A percentile compares a stretch with the other conserved stretches of the same genome.
Evolutionary conservation across 1,284 basidiomycete species (phyloP).

Genomic region (Ganoderma multipileum): DNA sequence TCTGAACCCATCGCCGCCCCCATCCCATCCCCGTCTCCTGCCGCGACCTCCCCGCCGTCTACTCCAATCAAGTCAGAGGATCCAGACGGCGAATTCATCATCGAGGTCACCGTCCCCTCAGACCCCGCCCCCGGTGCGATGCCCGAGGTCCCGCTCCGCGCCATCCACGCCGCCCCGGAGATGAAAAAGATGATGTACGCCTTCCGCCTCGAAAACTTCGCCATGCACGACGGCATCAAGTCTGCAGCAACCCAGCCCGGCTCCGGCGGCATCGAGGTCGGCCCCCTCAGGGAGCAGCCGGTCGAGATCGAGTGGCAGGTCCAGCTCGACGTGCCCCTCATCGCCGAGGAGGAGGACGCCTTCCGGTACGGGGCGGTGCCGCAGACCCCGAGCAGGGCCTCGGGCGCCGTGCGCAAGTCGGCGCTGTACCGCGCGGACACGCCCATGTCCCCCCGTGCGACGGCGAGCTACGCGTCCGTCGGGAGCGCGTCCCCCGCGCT

Average conservation of each 20-base stretch:
- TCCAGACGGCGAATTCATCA: constrained; percentile 38
- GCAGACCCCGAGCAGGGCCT: neutral
- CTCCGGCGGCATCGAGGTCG: constrained; percentile 37
- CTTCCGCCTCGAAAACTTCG: constrained; percentile 78
- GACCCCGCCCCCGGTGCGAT: constrained; percentile 37
- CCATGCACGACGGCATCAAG: constrained; percentile 61
- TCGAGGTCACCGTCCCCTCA: constrained; percentile 38
- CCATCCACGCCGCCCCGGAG: constrained; percentile 67
- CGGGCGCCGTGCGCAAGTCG: neutral
- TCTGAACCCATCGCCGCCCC: constrained; percentile 13
- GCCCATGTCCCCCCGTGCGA: constrained; percentile 7
- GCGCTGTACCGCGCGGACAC: constrained; percentile 11
- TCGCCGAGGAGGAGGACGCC: constrained; percentile 19
- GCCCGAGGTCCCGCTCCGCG: constrained; percentile 74
- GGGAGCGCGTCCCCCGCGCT: constrained; percentile 19
- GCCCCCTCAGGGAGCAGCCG: constrained; percentile 36
- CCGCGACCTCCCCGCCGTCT: constrained; percentile 6
- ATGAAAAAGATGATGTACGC: constrained; percentile 80
- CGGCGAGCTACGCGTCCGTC: neutral
- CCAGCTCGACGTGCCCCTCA: constrained; percentile 31
- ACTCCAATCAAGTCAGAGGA: constrained; percentile 32
- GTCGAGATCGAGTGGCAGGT: constrained; percentile 38
- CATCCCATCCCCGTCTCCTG: neutral
- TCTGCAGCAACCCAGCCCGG: constrained; percentile 33
- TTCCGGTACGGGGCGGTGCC: constrained; percentile 10